Conservation (phyloP, 768 basidiomycete species). For the Pulveroboletus sp. region DNA sequence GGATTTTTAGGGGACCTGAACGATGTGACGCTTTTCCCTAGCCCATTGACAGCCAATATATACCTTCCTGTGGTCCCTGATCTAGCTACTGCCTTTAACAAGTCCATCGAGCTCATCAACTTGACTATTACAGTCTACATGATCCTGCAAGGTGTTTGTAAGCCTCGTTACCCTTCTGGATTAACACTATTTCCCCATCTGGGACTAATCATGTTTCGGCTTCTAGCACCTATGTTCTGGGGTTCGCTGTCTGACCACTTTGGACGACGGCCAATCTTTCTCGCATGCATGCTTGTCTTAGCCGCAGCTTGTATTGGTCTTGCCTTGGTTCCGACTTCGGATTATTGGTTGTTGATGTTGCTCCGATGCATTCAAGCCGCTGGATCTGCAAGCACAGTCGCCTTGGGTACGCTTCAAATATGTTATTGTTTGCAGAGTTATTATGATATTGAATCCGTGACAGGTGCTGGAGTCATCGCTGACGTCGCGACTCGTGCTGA, state of each 20-base stretch:
- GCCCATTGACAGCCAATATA: constrained; percentile 72
- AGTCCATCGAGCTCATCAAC: constrained; percentile 71
- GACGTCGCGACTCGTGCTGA: constrained; percentile 75
- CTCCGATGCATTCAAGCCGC: constrained; percentile 77
- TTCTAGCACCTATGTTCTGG: constrained; percentile 57
- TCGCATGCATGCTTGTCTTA: constrained; percentile 62
- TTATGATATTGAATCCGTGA: constrained; percentile 1
- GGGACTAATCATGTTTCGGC: not conserved
- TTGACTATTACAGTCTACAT: constrained; percentile 69
- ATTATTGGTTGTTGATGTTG: constrained; percentile 77
- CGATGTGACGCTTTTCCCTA: constrained; percentile 19
- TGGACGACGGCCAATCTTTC: constrained; percentile 63
- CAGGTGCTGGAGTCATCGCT: constrained; percentile 73
- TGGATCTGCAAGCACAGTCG: constrained; percentile 77
- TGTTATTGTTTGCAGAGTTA: not conserved
- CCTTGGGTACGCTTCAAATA: constrained; percentile 47
- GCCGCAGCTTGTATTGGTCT: constrained; percentile 63
- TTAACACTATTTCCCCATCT: not conserved
- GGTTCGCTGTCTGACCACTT: constrained; percentile 61
- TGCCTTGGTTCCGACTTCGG: constrained; percentile 53
- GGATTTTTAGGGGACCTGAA: not conserved
- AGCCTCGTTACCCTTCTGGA: constrained; percentile 9
- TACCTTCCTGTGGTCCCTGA: constrained; percentile 80
- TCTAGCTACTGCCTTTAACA: constrained; percentile 55
- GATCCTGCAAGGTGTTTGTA: constrained; percentile 47